Base-by-base conservation (phyloP, 2,329 filamentous ascomycete genomes). In the Cercospora citrullina region DNA sequence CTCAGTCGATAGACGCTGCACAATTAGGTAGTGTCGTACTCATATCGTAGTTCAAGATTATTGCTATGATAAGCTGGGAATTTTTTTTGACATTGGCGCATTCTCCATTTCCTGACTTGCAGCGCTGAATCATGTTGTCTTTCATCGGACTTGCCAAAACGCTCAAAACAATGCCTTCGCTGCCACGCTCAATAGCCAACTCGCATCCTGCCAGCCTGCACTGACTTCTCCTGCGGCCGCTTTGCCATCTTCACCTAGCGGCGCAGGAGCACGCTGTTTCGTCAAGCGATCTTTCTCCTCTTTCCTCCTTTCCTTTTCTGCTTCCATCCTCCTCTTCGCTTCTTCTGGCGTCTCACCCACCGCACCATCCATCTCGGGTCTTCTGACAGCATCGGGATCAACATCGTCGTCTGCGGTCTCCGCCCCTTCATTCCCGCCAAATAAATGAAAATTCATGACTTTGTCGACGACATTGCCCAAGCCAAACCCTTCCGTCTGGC, bases 401-500 rank as follows among this genome's bases (percentile, higher is more conserved):
- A 33, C 74, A 36, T 76, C 73, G 28, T 76, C 75, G 55, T 76
- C 77, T 12, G 73, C 78, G 48, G 76, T 77, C 45, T 81, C 81
- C n/a, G 75, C 78, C 36, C 85, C 83, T 9, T 86, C 84, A 1
- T 85, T 82, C 2, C 81, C 81, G n/a, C 62, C 62, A 71, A 88
- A 88, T 48, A 87, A 70, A 10, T 83, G 83, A 83, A 86, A 87
- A 33, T 86, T 85, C 66, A 89, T 85, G 39, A 89, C 73, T 26
- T 82, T 79, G 71, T 89, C 87, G 72, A 89, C 81, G 82, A 86
- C 85, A 9, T 81, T 78, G 0, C 87, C 87, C 4, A 89, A 76
- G 0, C 86, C 85, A 68, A 85, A 87, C 1, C 83, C 84, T n/a
- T 72, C 81, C 79, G 70, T 84, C 81, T 26, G 80, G 78, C 12